Evolutionary conservation across 495 filamentous ascomycete species (phyloP).

Genomic region (Podospora pseudopauciseta): DNA sequence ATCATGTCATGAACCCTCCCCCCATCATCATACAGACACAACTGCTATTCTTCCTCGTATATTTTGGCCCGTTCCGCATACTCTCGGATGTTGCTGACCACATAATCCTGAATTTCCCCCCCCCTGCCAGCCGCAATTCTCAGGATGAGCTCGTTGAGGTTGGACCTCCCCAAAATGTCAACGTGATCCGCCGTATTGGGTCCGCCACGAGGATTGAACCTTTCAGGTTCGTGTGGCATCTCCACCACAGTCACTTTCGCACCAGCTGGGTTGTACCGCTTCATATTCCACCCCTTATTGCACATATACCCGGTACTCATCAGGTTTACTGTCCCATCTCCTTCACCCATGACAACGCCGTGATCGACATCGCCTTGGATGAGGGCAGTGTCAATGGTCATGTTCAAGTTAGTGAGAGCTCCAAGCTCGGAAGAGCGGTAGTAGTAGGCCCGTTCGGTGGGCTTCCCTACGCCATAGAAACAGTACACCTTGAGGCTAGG

Average conservation of each 20-base stretch:
- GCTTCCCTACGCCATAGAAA: constrained; percentile 92
- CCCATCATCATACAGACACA: background rate
- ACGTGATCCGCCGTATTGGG: constrained; percentile 98
- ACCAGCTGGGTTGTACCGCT: constrained; percentile 85
- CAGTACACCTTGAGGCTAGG: constrained; percentile 95
- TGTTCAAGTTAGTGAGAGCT: constrained; percentile 60
- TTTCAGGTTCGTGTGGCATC: constrained; percentile 94
- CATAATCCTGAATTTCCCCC: constrained; percentile 69
- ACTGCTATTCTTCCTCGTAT: constrained; percentile 38
- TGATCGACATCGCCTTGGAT: constrained; percentile 70
- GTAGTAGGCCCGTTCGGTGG: constrained; percentile 86
- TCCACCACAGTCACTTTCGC: constrained; percentile 79
- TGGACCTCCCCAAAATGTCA: constrained; percentile 86
- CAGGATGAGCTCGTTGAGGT: constrained; percentile 86
- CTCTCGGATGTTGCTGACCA: constrained; percentile 73
- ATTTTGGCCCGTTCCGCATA: constrained; percentile 80
- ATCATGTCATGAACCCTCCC: background rate
- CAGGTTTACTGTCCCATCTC: constrained; percentile 90
- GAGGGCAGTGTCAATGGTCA: constrained; percentile 82
- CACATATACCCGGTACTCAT: constrained; percentile 95
- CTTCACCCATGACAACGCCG: constrained; percentile 89
- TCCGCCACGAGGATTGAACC: constrained; percentile 85
- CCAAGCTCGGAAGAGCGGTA: constrained; percentile 74
- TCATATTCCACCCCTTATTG: constrained; percentile 86
- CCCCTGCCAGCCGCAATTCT: constrained; percentile 86